These are phyloP conservation scores for Botrytis fabae DNA, from an alignment of 2,329 filamentous ascomycete species.

Conservation along the genomic window DNA sequence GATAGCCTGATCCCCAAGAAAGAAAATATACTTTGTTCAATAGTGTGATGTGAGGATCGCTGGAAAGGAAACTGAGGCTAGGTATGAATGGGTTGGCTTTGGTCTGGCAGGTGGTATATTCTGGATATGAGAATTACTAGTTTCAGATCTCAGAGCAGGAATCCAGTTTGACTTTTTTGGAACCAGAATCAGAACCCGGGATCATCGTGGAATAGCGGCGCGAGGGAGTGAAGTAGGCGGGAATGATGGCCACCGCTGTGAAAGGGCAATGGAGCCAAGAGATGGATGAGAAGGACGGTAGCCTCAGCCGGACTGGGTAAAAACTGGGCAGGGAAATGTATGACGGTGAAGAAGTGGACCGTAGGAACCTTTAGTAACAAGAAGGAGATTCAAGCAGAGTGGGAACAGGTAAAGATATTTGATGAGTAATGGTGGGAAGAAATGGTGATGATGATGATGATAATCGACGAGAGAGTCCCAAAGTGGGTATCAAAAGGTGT, in stretches of 20 bases:
- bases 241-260: background rate
- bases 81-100: background rate
- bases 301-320: too few species aligned
- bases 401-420: background rate
- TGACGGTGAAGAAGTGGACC: background rate
- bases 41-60: background rate
- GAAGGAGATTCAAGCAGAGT: background rate
- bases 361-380: background rate
- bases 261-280: background rate
- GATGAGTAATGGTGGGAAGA: background rate
- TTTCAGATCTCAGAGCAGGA: background rate
- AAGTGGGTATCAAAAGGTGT: constrained; percentile 8
- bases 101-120: background rate
- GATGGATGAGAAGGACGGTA: background rate
- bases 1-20: background rate
- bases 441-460: background rate
- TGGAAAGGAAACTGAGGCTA: background rate
- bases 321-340: background rate
- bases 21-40: background rate
- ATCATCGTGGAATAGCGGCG: background rate
- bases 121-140: background rate
- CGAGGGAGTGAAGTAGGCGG: background rate
- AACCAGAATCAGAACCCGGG: too few species aligned
- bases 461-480: background rate
- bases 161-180: background rate